phyloP scores from a whole-genome alignment of 306 rosid genomes.

The Cucumis melo region DNA sequence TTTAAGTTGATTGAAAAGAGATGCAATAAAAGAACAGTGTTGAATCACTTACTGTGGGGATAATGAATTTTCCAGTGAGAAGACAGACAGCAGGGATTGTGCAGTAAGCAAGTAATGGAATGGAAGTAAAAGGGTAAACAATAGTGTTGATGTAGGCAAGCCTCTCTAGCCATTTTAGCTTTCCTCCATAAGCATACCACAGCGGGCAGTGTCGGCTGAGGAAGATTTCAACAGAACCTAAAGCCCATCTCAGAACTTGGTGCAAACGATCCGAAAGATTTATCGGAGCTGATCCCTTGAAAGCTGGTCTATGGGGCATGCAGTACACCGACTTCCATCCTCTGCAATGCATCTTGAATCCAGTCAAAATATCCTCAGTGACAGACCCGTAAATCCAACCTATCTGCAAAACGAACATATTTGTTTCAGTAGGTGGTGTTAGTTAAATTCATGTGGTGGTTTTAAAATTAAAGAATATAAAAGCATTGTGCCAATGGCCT shows the following conservation, averaged over 20 bases:
- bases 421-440: not conserved
- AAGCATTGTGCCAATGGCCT: not conserved
- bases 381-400: slow-evolving; percentile 98
- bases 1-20: not conserved
- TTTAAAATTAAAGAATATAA: not conserved
- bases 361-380: slow-evolving; percentile 83
- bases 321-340: slow-evolving; percentile 98
- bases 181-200: slow-evolving; percentile 91
- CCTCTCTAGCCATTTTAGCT: slow-evolving; percentile 76
- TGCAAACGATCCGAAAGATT: slow-evolving; percentile 77
- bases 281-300: slow-evolving; percentile 90
- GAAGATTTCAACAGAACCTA: slow-evolving; percentile 80
- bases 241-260: slow-evolving; percentile 81
- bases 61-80: slow-evolving; percentile 84
- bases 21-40: not conserved
- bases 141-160: slow-evolving; percentile 59
- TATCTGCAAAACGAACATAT: slow-evolving; percentile 36
- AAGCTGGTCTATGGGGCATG: slow-evolving; percentile 77
- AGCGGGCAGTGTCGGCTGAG: slow-evolving; percentile 82
- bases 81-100: slow-evolving; percentile 85
- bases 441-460: not conserved
- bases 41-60: slow-evolving; percentile 67
- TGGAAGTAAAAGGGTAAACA: slow-evolving; percentile 81
- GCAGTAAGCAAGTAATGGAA: slow-evolving; percentile 74
- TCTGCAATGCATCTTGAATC: slow-evolving; percentile 96